Conservation (phyloP, 2,329 filamentous ascomycete genomes). For the Aureobasidium sp. region DNA sequence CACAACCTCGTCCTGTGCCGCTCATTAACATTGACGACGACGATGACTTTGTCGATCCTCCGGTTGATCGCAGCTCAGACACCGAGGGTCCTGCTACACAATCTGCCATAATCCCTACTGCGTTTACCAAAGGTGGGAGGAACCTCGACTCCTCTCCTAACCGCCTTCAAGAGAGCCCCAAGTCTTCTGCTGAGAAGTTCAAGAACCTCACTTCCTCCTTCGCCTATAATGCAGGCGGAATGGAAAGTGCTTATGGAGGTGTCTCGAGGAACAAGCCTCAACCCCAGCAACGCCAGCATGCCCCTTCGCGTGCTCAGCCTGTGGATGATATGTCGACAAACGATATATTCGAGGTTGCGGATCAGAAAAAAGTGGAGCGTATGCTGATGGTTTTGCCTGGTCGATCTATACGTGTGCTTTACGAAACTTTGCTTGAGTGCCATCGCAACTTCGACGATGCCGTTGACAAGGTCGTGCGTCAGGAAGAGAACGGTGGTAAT, state of each 20-base stretch:
- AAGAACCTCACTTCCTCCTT: constrained; percentile 19
- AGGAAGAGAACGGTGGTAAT: constrained; percentile 21
- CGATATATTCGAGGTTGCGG: constrained; percentile 42
- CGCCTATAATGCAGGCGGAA: constrained; percentile 27
- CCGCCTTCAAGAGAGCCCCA: constrained; percentile 22
- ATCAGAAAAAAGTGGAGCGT: constrained; percentile 43
- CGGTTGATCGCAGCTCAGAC: constrained; percentile 20
- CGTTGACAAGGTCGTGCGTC: constrained; percentile 35
- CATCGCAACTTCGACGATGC: constrained; percentile 49
- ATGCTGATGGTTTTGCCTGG: constrained; percentile 42
- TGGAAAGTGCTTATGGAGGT: constrained; percentile 33
- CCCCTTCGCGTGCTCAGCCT: constrained; percentile 34
- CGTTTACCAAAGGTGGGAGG: constrained; percentile 39
- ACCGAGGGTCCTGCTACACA: constrained; percentile 30
- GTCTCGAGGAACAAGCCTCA: constrained; percentile 15
- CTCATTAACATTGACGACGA: constrained; percentile 24
- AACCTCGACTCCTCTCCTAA: constrained; percentile 25
- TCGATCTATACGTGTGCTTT: constrained; percentile 37
- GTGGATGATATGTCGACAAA: constrained; percentile 37
- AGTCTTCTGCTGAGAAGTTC: constrained; percentile 15
- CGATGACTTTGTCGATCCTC: constrained; percentile 25
- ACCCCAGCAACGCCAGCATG: constrained; percentile 22
- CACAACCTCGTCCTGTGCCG: constrained; percentile 12
- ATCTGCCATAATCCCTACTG: constrained; percentile 53
- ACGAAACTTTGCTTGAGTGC: constrained; percentile 41